phyloP scores from a whole-genome alignment of 139 green algal species.

The Volvox reticuliferus region DNA sequence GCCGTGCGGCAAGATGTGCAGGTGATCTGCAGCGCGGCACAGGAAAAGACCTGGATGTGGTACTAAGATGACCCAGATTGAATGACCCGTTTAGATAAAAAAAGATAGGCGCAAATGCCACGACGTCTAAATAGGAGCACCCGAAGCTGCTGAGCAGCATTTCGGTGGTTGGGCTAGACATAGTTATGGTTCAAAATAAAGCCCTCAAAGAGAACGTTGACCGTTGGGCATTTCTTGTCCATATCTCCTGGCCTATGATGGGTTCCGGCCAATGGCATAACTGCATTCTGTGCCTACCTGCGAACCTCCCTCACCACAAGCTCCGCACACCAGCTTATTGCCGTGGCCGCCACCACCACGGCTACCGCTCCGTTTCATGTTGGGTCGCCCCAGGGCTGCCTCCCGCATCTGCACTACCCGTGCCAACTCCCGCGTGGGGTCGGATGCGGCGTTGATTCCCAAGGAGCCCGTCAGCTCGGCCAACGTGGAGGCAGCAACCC shows the following conservation, averaged over 20 bases:
- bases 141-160: no score
- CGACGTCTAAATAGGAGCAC: no score
- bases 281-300: conserved; percentile 4
- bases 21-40: not conserved
- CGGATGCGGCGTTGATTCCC: not conserved
- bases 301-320: conserved; percentile 22
- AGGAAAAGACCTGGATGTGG: not conserved
- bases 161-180: no score
- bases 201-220: no score
- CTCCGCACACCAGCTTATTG: not conserved
- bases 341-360: no score
- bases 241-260: no score
- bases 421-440: not conserved
- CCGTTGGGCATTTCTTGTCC: no score
- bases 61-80: not conserved
- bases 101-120: no score
- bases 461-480: not conserved
- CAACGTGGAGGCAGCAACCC: not conserved
- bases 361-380: not conserved
- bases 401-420: not conserved
- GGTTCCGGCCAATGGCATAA: no score
- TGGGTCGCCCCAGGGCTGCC: not conserved
- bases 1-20: conserved; percentile 55
- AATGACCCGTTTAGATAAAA: no score
- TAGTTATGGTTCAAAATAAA: no score